Evolutionary conservation across 306 rosid genomes (phyloP), one percentile per base, ranked within the genome.

Genomic region (Clitoria ternatea): DNA sequence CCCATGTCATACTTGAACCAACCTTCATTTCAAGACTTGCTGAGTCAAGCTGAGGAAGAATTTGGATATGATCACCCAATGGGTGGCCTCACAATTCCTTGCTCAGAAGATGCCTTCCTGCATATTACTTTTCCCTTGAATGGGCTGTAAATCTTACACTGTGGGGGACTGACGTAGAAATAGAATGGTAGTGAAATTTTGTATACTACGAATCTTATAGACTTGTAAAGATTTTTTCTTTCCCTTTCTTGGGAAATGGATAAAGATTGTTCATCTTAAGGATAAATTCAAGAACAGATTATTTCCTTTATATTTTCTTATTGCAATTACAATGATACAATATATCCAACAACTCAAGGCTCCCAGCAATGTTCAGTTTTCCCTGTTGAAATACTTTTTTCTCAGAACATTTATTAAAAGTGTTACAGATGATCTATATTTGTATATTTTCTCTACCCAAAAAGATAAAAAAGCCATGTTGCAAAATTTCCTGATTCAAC

Each of bases 71-170:
- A n/a, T n/a, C n/a, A n/a, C n/a, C n/a, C n/a, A n/a, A n/a, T n/a
- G n/a, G n/a, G n/a, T n/a, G n/a, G n/a, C n/a, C 82, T 82, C n/a
- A 77, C 80, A 18, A 82, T 82, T 24, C 82, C 76, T 37, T 82
- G 80, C 79, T 35, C 43, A 19, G 74, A 67, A 56, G 80, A 68
- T 20, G 30, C 69, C 22, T 82, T 82, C 66, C 20, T 56, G 17
- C 75, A 62, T 68, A 27, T 61, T 64, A 77, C 70, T 54, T 73
- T 78, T 63, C 6, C n/a, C 69, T 73, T 77, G 55, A 73, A 52
- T 22, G 30, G 48, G 5, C 24, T 26, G 43, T 71, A 42, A 70
- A 44, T 6, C 61, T 43, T 23, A 17, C 4, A 64, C 6, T 4
- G 6, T 13, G 12, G 23, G 9, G 15, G 7, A 61, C 49, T 14